These are phyloP conservation scores for Echium plantagineum DNA, from an alignment of 257 asterid genomes.

Conservation along the genomic window DNA sequence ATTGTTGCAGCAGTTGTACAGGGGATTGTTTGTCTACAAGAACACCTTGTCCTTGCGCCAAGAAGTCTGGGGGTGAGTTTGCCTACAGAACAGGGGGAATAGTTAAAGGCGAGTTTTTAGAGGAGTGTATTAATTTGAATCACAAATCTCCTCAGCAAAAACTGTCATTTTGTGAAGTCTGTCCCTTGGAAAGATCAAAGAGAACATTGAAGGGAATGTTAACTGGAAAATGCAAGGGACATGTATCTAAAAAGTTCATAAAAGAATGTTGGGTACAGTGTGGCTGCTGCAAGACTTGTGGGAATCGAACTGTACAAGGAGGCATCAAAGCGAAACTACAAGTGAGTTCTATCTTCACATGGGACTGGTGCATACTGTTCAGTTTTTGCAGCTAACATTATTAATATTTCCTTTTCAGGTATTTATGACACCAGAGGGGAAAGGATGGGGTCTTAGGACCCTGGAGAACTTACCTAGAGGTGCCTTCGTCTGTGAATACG, in stretches of 20 bases:
- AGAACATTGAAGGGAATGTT: too few species aligned
- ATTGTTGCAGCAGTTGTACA: constrained; percentile 52
- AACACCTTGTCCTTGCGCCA: constrained; percentile 64
- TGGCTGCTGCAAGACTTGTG: constrained; percentile 75
- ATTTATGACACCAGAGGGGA: constrained; percentile 66
- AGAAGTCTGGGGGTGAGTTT: constrained; percentile 61
- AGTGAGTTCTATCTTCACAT: constrained; percentile 26
- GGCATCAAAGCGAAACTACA: constrained; percentile 67
- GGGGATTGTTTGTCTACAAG: constrained; percentile 63
- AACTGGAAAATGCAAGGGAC: constrained; percentile 81
- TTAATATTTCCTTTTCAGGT: constrained; percentile 38
- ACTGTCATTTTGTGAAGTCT: constrained; percentile 56
- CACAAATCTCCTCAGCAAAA: constrained; percentile 54
- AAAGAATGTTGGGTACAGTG: constrained; percentile 95
- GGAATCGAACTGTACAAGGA: constrained; percentile 91
- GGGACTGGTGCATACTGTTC: not conserved
- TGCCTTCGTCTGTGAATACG: constrained; percentile 90
- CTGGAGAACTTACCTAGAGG: constrained; percentile 94
- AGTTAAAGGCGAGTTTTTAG: constrained; percentile 60
- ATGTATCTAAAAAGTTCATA: constrained; percentile 63
- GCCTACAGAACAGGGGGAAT: constrained; percentile 78
- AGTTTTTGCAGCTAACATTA: not conserved
- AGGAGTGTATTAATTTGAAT: constrained; percentile 64
- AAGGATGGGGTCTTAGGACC: constrained; percentile 97
- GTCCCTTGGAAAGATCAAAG: constrained; percentile 83